A percentile compares a stretch with the other conserved stretches of the same genome.
These are phyloP conservation scores for Penicillium concentricum DNA, from an alignment of 2,329 filamentous ascomycete genomes.

Conservation along the genomic window DNA sequence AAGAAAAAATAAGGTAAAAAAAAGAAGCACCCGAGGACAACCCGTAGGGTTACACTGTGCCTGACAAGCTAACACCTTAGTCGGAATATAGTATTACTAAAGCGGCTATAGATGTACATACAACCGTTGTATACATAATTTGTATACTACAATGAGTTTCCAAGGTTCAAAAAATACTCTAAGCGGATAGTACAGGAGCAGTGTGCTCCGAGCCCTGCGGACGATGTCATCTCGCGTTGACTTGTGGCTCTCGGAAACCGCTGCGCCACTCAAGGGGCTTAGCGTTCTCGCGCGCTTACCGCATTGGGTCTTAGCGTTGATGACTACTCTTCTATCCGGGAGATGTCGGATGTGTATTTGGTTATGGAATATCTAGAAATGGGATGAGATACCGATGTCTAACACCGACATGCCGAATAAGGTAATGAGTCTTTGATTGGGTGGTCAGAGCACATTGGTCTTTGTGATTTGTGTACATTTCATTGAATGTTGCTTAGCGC, in stretches of 20 bases:
- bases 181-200: conserved; percentile 17
- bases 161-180: background rate
- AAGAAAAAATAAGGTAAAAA: background rate
- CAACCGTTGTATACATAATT: background rate
- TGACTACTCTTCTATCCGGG: conserved; percentile 18
- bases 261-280: conserved; percentile 20
- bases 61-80: background rate
- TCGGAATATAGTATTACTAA: background rate
- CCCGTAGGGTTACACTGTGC: conserved; percentile 4
- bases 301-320: conserved; percentile 13
- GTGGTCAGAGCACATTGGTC: background rate
- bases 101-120: background rate
- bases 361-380: background rate
- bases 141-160: background rate
- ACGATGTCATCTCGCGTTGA: conserved; percentile 21
- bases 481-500: background rate
- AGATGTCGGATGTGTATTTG: background rate
- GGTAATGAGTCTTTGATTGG: background rate
- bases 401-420: conserved; percentile 24
- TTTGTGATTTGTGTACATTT: too few species aligned
- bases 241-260: conserved; percentile 17
- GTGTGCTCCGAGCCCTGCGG: conserved; percentile 21
- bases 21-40: background rate
- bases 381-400: background rate
- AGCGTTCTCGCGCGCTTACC: conserved; percentile 4